A percentile compares a stretch with the other conserved stretches of the same genome.
These are phyloP conservation scores for Panicum virgatum DNA, from an alignment of 202 grass and related monocot species.

Conservation along the genomic window DNA sequence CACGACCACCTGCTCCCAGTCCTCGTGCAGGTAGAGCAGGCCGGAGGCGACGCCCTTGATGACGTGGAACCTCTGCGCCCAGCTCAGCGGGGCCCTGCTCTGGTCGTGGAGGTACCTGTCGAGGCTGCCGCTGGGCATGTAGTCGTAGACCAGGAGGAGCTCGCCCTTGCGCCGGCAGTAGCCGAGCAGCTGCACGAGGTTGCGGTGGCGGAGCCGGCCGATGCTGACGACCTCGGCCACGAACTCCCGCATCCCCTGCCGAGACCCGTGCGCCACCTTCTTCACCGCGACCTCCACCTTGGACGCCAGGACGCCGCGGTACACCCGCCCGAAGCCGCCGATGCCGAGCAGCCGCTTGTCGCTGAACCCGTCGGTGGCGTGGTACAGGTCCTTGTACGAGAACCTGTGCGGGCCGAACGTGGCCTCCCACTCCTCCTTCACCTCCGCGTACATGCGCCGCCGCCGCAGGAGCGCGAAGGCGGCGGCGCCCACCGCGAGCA, in stretches of 20 bases:
- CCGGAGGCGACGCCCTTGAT: slow-evolving; percentile 47
- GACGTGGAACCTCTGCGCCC: slow-evolving; percentile 42
- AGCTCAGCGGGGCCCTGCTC: neutral
- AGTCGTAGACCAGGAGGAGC: slow-evolving; percentile 63
- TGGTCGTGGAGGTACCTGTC: slow-evolving; percentile 50
- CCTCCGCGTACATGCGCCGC: slow-evolving; percentile 57
- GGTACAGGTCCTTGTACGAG: slow-evolving; percentile 82
- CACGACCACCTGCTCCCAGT: slow-evolving; percentile 62
- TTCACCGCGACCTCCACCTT: slow-evolving; percentile 57
- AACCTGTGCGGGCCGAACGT: slow-evolving; percentile 55
- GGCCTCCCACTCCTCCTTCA: slow-evolving; percentile 59
- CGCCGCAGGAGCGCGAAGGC: slow-evolving; percentile 33
- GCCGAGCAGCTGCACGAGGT: slow-evolving; percentile 63
- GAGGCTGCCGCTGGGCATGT: slow-evolving; percentile 66
- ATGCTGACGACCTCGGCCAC: slow-evolving; percentile 60
- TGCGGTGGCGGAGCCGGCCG: slow-evolving; percentile 59
- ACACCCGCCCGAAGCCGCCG: slow-evolving; percentile 91
- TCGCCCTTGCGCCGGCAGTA: slow-evolving; percentile 67
- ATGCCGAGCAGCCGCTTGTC: slow-evolving; percentile 76
- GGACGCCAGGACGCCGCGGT: slow-evolving; percentile 63
- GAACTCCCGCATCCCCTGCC: slow-evolving; percentile 68
- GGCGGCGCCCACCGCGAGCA: slow-evolving; percentile 37
- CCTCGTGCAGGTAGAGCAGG: slow-evolving; percentile 65
- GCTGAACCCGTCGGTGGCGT: slow-evolving; percentile 76
- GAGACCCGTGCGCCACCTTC: slow-evolving; percentile 61